Percentiles rank a stretch among this genome's conserved stretches.
phyloP scores from a whole-genome alignment of 1,284 basidiomycete genomes.

The Singerocomus inundabilis region DNA sequence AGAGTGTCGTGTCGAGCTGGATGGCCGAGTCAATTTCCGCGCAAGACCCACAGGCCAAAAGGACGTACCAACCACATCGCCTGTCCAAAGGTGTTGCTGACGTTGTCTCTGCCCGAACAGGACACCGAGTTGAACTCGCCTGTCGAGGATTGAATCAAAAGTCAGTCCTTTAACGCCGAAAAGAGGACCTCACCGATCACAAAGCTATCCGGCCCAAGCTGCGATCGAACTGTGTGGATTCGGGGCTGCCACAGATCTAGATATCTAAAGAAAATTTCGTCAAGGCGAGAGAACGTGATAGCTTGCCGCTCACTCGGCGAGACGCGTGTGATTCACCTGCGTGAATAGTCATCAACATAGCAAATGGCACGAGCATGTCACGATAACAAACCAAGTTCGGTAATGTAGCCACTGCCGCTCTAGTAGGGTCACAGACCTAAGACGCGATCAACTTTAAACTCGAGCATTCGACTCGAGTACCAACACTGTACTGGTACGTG shows the following conservation, averaged over 20 bases:
- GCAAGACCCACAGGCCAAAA: neutral
- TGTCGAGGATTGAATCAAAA: slow-evolving; percentile 11
- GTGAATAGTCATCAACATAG: neutral
- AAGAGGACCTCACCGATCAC: slow-evolving; percentile 38
- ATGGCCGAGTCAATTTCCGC: neutral
- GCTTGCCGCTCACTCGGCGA: slow-evolving; percentile 38
- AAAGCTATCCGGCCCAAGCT: slow-evolving; percentile 45
- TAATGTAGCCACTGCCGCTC: slow-evolving; percentile 44
- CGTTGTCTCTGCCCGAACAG: slow-evolving; percentile 46
- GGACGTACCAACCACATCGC: slow-evolving; percentile 46
- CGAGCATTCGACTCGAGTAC: slow-evolving; percentile 11
- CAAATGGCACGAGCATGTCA: neutral
- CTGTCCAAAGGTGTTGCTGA: slow-evolving; percentile 53
- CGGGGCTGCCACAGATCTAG: slow-evolving; percentile 54
- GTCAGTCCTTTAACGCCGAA: neutral
- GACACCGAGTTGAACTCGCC: slow-evolving; percentile 55
- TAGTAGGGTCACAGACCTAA: slow-evolving; percentile 46
- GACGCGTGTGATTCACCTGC: slow-evolving; percentile 50
- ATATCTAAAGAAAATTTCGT: slow-evolving; percentile 35
- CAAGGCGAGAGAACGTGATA: neutral
- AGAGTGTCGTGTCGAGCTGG: slow-evolving; percentile 46
- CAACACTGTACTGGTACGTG: slow-evolving; percentile 51
- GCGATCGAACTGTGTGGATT: slow-evolving; percentile 43
- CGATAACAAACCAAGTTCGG: slow-evolving; percentile 42
- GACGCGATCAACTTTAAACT: neutral